These are phyloP conservation scores for Trichoderma sp. DNA, from an alignment of 2,329 filamentous ascomycete species.

Conservation along the genomic window DNA sequence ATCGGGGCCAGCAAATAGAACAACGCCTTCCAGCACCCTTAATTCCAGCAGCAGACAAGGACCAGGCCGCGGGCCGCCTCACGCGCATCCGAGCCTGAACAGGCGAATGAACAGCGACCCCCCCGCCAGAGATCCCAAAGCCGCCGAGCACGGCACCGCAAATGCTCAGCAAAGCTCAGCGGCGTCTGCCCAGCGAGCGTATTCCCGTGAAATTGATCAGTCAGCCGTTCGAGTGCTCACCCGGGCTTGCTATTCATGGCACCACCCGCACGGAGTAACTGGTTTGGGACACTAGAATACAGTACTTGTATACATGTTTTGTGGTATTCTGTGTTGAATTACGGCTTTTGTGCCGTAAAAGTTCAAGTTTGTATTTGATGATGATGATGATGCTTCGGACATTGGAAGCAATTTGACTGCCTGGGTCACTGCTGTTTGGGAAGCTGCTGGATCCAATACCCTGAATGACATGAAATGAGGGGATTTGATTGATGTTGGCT, in stretches of 20 bases:
- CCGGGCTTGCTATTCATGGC: background rate
- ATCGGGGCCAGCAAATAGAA: background rate
- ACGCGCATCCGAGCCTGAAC: constrained; percentile 19
- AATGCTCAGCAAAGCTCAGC: no score
- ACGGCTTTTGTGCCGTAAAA: background rate
- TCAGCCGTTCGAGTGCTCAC: background rate
- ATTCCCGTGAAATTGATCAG: background rate
- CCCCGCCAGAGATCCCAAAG: constrained; percentile 2
- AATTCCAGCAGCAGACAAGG: constrained; percentile 15
- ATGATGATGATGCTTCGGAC: background rate
- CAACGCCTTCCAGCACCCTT: background rate
- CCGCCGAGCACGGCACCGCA: background rate
- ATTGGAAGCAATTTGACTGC: background rate
- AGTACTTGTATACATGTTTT: background rate
- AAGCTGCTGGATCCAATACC: background rate
- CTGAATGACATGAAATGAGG: background rate
- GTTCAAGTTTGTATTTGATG: background rate
- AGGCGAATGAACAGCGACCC: background rate
- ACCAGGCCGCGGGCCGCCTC: constrained; percentile 11
- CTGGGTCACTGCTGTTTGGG: background rate
- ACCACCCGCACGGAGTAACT: background rate
- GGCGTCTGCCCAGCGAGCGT: background rate
- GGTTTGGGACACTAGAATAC: background rate
- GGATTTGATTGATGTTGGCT: background rate
- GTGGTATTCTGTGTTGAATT: background rate